Base-by-base conservation (phyloP, 805 yeast genomes). In the Candida taoyuanica region DNA sequence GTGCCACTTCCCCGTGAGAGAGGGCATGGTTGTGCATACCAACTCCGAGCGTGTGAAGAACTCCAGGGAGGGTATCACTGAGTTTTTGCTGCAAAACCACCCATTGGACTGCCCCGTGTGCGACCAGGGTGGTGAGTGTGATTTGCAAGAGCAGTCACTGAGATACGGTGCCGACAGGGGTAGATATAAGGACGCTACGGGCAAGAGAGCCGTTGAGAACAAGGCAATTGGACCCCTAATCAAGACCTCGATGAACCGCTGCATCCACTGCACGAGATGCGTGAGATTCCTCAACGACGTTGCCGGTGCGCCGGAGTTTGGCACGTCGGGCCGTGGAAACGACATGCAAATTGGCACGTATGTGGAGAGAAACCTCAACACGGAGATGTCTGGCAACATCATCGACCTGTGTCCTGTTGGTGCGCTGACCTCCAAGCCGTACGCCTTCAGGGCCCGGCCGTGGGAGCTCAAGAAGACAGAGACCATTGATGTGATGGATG, bases 51-150 rank as follows among this genome's bases (percentile, higher is more conserved):
- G 86, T 57, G 85, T 84, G 47, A 80, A 76, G 62, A 78, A 81
- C 62, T 86, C 89, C 32, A 76, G 95, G 59, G 95, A 85, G 64
- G 91, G 91, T 59, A 93, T 85, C 52, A 86, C 94, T 31, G 95
- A 86, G 65, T 83, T 85, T 80, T 67, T 85, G 46, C 72, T 85
- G 48, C 86, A 85, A 50, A 86, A 86, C 70, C 95, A 85, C 68
- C 95, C 95, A 17, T 72, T 85, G 58, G 95, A 86, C 67, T 85
- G 95, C 66, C 95, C 95, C 17, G 82, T 85, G 39, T 85, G 95
- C 64, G 95, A 85, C 65, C 95, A 85, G 65, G 95, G 95, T 65
- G 95, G 95, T 49, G 95, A 85, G 63, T 85, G 95, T 70, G 95
- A 85, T 60, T 73, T 85, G 52, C 95, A 86, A 67, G 95, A 86